phyloP scores from a whole-genome alignment of 176 grass and related monocot species.

The Phoenix roebelenii region DNA sequence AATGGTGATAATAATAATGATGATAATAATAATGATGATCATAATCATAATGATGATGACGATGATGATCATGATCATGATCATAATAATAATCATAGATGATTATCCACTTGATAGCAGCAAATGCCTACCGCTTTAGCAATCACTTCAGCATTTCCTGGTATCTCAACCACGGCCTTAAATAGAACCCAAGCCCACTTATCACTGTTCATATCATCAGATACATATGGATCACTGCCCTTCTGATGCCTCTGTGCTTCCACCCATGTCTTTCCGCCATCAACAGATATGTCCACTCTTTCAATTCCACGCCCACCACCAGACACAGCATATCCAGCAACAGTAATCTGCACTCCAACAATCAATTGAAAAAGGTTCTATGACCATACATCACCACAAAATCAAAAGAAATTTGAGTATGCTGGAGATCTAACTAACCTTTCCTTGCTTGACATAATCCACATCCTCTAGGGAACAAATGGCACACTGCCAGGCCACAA shows the following conservation, averaged over 20 bases:
- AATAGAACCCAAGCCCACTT: slow-evolving; percentile 56
- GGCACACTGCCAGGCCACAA: slow-evolving; percentile 22
- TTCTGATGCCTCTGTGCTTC: slow-evolving; percentile 36
- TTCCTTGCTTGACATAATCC: slow-evolving; percentile 20
- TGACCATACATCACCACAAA: too few species aligned
- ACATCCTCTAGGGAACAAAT: slow-evolving; percentile 38
- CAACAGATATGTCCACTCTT: slow-evolving; percentile 40
- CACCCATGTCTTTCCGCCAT: slow-evolving; percentile 42
- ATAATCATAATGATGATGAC: too few species aligned
- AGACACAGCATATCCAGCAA: slow-evolving; percentile 39
- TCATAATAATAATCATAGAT: too few species aligned
- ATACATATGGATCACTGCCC: slow-evolving; percentile 17
- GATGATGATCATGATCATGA: too few species aligned
- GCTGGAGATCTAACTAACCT: slow-evolving; percentile 9
- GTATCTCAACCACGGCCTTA: slow-evolving; percentile 22
- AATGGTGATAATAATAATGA: too few species aligned
- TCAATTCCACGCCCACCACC: slow-evolving; percentile 46
- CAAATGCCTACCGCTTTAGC: slow-evolving; percentile 32
- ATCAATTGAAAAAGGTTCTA: too few species aligned
- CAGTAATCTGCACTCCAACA: slow-evolving; percentile 10
- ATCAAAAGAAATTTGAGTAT: slow-evolving; percentile 3
- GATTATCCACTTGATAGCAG: too few species aligned
- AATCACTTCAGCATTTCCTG: slow-evolving; percentile 24
- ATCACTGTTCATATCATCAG: slow-evolving; percentile 34
- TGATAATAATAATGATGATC: too few species aligned